phyloP scores from a whole-genome alignment of 2,329 filamentous ascomycete genomes.

The Pseudogymnoascus sp. region DNA sequence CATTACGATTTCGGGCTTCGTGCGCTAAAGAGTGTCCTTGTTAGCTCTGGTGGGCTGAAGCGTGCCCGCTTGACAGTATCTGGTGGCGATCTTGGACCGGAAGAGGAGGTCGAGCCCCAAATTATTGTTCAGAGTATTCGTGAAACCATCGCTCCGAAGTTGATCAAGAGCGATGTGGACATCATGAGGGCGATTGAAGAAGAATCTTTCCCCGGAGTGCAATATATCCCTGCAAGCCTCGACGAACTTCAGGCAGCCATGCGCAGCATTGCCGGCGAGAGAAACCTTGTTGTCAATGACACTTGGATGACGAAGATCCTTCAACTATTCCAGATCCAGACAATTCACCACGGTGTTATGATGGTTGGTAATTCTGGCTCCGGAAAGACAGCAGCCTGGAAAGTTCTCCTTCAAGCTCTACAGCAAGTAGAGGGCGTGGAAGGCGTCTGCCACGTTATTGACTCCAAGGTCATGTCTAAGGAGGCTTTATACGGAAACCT shows the following conservation, averaged over 20 bases:
- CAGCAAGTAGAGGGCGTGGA: constrained; percentile 87
- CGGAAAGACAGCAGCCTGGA: constrained; percentile 94
- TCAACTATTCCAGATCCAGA: constrained; percentile 96
- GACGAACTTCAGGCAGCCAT: constrained; percentile 74
- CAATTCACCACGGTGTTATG: constrained; percentile 98
- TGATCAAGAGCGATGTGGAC: constrained; percentile 86
- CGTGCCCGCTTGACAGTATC: constrained; percentile 62
- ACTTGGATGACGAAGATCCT: constrained; percentile 96
- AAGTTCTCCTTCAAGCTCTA: constrained; percentile 79
- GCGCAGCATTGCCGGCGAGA: constrained; percentile 70
- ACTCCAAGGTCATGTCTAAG: constrained; percentile 99
- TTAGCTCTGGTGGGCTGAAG: constrained; percentile 95
- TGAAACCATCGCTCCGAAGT: constrained; percentile 95
- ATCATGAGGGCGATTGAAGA: constrained; percentile 78
- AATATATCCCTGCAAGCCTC: constrained; percentile 86
- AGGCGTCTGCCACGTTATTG: constrained; percentile 93
- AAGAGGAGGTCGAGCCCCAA: constrained; percentile 79
- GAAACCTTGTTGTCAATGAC: constrained; percentile 82
- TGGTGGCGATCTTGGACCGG: constrained; percentile 50
- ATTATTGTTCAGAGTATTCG: constrained; percentile 98
- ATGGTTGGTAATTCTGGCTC: constrained; percentile 98
- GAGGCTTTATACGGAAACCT: constrained; percentile 93
- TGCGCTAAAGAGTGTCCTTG: constrained; percentile 95
- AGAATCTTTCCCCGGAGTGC: constrained; percentile 82
- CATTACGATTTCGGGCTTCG: constrained; percentile 98